Conservation (phyloP, 352 stramenopile species). For the Phytopythium montanum region DNA sequence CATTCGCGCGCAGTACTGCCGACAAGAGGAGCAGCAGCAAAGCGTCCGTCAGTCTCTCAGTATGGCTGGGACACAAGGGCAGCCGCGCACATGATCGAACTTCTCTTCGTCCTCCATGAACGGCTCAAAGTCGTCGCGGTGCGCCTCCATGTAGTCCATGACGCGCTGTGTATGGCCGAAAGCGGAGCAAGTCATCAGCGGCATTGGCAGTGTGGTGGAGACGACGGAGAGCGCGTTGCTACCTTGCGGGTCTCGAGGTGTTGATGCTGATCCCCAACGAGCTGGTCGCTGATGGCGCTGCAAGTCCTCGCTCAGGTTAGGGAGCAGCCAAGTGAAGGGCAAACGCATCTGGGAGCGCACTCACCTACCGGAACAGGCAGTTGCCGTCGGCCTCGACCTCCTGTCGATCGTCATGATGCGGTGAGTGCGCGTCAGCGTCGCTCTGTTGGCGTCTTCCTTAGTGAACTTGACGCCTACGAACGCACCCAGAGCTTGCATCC, state of each 20-base stretch:
- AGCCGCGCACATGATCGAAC: constrained; percentile 64
- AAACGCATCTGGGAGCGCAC: neutral
- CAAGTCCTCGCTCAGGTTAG: neutral
- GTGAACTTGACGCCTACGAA: no score
- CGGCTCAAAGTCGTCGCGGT: constrained; percentile 74
- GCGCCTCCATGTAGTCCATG: constrained; percentile 64
- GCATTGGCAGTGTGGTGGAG: neutral
- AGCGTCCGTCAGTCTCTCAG: neutral
- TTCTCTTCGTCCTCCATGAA: constrained; percentile 89
- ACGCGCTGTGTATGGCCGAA: constrained; percentile 36
- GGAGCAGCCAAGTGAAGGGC: neutral
- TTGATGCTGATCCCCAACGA: constrained; percentile 68
- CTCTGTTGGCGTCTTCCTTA: neutral
- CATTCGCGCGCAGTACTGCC: constrained; percentile 77
- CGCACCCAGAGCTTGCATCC: constrained; percentile 64
- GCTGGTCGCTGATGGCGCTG: constrained; percentile 67
- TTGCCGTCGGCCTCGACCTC: constrained; percentile 80
- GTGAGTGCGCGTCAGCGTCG: neutral
- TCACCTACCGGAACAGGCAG: constrained; percentile 70
- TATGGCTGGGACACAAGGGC: neutral
- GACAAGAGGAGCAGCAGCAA: neutral
- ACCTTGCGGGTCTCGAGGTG: constrained; percentile 69
- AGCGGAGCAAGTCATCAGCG: neutral
- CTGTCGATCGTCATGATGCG: constrained; percentile 14
- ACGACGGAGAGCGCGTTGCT: neutral